Evolutionary conservation across 305 asterid genomes (phyloP).

Genomic region (Fraxinus latifolia): DNA sequence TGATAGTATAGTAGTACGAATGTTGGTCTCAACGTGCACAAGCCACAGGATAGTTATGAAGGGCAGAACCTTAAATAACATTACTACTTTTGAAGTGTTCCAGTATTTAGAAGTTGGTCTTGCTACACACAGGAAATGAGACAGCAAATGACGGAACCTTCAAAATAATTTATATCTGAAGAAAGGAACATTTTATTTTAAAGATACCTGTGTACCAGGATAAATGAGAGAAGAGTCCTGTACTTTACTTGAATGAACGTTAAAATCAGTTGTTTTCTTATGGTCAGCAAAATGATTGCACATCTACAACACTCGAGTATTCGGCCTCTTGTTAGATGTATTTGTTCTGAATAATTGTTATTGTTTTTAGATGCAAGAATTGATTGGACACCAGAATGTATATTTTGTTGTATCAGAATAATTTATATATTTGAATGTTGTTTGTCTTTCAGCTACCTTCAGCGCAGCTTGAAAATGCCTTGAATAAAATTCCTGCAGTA

Average conservation of each 20-base stretch:
- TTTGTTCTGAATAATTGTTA: not conserved
- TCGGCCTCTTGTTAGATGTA: not conserved
- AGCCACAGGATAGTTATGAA: not conserved
- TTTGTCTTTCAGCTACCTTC: constrained; percentile 70
- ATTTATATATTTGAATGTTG: constrained; percentile 8
- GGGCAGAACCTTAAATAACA: not conserved
- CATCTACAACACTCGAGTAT: not conserved
- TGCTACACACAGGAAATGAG: not conserved
- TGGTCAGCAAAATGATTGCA: not conserved
- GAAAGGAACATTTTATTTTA: not conserved
- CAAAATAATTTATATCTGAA: not conserved
- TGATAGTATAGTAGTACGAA: not conserved
- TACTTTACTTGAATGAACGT: not conserved
- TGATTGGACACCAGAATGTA: not conserved
- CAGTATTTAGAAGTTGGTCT: not conserved
- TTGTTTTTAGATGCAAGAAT: not conserved
- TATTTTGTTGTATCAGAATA: constrained; percentile 4
- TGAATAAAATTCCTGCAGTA: constrained; percentile 72
- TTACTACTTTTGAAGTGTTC: not conserved
- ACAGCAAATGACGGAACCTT: not conserved
- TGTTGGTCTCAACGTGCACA: not conserved
- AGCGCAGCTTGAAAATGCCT: constrained; percentile 81
- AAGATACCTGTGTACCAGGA: not conserved
- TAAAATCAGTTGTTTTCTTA: not conserved
- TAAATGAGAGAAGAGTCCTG: not conserved